Evolutionary conservation across 2,329 filamentous ascomycete species (phyloP), one percentile per base, ranked within the genome.

Genomic region (Coleophoma eucalyptorum): DNA sequence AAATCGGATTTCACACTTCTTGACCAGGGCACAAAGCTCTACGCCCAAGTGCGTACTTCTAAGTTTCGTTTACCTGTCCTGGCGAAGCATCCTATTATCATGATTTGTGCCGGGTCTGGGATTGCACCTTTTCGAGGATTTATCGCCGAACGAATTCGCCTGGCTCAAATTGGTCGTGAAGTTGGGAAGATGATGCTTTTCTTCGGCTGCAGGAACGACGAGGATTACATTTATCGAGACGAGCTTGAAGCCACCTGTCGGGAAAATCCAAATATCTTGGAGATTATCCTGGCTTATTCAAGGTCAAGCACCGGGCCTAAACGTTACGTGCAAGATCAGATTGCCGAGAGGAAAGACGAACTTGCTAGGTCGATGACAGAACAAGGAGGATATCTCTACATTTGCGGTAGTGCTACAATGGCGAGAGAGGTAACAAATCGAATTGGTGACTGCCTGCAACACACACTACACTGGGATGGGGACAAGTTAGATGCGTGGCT

Each of bases 41-140:
- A 63, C 52, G 72, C 69, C 2, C 68, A 72, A 52, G 59, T 72
- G 38, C 69, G 70, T 16, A 65, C 66, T 48, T 97, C 93, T 58
- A 97, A 97, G 76, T 97, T 97, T 81, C 97, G 96, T 76, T 81
- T 97, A 19, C 93, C 93, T 8, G 96, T 92, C 19, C 90, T 97
- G 62, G 90, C 92, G 2, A 81, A 86, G 48, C 94, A 93, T 72
- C 92, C 93, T 15, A 77, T 97, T 62, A 94, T 97, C 69, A 90
- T 96, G 84, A 83, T 97, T 59, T 92, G 92, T 19, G 92, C 92
- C 15, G 92, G 92, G 66, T 96, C 92, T 50, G 92, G 92, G 75
- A 90, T 96, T 50, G 92, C 92, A 26, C 92, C 92, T 13, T 96
- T 97, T 83, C 86, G 92, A 59, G 92, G 81, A 6, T 97, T 97